Percentiles rank a stretch among this genome's conserved stretches.
These are phyloP conservation scores for Sarcodon sp. DNA, from an alignment of 768 basidiomycete species.

Conservation along the genomic window DNA sequence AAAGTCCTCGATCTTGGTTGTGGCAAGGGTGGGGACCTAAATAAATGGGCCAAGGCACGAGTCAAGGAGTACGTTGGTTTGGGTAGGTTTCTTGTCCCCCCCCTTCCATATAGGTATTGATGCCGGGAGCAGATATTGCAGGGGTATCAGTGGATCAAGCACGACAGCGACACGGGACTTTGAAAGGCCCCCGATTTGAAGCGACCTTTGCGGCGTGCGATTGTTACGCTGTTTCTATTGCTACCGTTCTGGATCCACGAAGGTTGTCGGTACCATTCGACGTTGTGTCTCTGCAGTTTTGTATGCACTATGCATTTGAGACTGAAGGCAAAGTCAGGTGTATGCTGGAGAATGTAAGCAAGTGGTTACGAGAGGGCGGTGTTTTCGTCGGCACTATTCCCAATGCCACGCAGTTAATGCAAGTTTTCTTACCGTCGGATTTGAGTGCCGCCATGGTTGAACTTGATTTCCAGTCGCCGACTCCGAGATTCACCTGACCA, in stretches of 20 bases:
- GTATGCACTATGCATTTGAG: conserved; percentile 99
- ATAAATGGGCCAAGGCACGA: conserved; percentile 86
- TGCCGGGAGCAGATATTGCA: conserved; percentile 59
- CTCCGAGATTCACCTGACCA: conserved; percentile 57
- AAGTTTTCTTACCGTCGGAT: conserved; percentile 18
- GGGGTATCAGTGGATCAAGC: conserved; percentile 83
- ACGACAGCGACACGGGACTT: conserved; percentile 47
- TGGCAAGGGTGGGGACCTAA: conserved; percentile 97
- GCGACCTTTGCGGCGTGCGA: conserved; percentile 81
- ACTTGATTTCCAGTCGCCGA: not conserved
- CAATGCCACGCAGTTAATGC: conserved; percentile 78
- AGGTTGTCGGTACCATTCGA: conserved; percentile 65
- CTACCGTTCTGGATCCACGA: conserved; percentile 51
- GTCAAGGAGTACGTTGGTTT: conserved; percentile 71
- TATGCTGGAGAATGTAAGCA: conserved; percentile 87
- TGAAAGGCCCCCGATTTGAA: conserved; percentile 43
- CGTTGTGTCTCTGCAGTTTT: conserved; percentile 97
- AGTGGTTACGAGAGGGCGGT: conserved; percentile 72
- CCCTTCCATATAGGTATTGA: conserved; percentile 1
- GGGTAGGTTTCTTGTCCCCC: conserved; percentile 32
- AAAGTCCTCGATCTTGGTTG: conserved; percentile 94
- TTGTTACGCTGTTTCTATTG: conserved; percentile 70
- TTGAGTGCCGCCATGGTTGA: not conserved
- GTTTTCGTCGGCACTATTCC: conserved; percentile 97
- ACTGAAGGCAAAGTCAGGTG: conserved; percentile 72